Base-by-base conservation (phyloP, 2,329 filamentous ascomycete species). In the Westerdykella ornata region DNA sequence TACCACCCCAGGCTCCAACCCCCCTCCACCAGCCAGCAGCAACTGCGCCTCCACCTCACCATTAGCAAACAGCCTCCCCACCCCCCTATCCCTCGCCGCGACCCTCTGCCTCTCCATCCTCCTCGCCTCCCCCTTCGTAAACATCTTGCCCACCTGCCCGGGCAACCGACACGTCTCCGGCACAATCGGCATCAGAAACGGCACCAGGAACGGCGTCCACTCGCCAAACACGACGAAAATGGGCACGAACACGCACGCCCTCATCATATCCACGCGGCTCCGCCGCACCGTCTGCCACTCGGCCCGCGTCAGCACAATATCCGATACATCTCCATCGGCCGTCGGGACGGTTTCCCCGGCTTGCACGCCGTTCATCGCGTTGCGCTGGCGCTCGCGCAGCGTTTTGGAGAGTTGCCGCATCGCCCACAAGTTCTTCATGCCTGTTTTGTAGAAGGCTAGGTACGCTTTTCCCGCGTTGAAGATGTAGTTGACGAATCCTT, bases 91-190 rank as follows among this genome's bases (percentile, higher is more conserved):
- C 30, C 30, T 33, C 11, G n/a, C 16, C n/a, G 16, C n/a, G 9
- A 33, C 13, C 2, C 39, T 37, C 41, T 52, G 45, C 32, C 48
- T 41, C 45, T 35, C 58, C 39, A 35, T 51, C 44, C 44, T 57
- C 49, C 28, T 52, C 49, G 38, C 38, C 58, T 85, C 77, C 1
- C 72, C 66, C 49, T 74, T 72, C 13, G 57, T 57, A 38, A 77
- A 68, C 44, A 80, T 67, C 30, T 80, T 74, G n/a, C 73, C 69
- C 5, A 86, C 70, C 68, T 96, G 90, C 30, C 69, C 71, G 0
- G 90, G 90, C 44, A 96, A 84, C 9, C 88, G 78, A 64, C 90
- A 96, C 0, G 87, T 84, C 53, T 80, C 79, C 0, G 90, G 90
- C 18, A 94, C 84, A 16, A 88, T 71, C 15, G 81, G 80, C 0